Percentiles rank a stretch among this genome's conserved stretches.
Conservation (phyloP, 345 rosid genomes). For the Linum lewisii region DNA sequence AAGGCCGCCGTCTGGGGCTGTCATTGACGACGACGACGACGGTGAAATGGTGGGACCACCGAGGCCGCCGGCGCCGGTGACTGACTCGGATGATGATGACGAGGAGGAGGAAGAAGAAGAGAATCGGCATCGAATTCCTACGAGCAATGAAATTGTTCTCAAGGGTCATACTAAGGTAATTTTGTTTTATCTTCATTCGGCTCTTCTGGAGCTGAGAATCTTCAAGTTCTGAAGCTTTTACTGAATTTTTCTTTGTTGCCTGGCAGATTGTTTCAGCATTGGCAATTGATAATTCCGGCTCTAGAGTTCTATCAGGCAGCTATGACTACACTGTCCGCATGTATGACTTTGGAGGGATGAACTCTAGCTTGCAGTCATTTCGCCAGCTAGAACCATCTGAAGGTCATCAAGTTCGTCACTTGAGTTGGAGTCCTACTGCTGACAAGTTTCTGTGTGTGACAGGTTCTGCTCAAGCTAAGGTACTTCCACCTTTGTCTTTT, state of each 20-base stretch:
- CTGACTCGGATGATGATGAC: conserved; percentile 40
- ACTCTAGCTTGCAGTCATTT: conserved; percentile 73
- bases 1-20: conserved; percentile 20
- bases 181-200: background rate
- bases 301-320: conserved; percentile 90
- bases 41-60: conserved; percentile 52
- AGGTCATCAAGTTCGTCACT: conserved; percentile 86
- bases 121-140: conserved; percentile 54
- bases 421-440: conserved; percentile 94
- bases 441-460: conserved; percentile 81
- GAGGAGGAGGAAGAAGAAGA: conserved; percentile 36
- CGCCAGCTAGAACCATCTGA: conserved; percentile 90
- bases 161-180: conserved; percentile 81
- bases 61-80: conserved; percentile 23
- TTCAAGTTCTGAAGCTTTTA: too few species aligned
- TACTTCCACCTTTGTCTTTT: conserved; percentile 9
- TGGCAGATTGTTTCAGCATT: conserved; percentile 75
- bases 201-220: background rate
- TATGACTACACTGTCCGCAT: conserved; percentile 82
- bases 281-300: conserved; percentile 83
- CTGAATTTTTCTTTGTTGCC: background rate
- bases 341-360: conserved; percentile 99
- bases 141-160: conserved; percentile 82
- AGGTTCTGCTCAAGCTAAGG: conserved; percentile 99
- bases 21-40: conserved; percentile 26